These are phyloP conservation scores for Starmerella bombi DNA, from an alignment of 805 yeast genomes.

Conservation along the genomic window DNA sequence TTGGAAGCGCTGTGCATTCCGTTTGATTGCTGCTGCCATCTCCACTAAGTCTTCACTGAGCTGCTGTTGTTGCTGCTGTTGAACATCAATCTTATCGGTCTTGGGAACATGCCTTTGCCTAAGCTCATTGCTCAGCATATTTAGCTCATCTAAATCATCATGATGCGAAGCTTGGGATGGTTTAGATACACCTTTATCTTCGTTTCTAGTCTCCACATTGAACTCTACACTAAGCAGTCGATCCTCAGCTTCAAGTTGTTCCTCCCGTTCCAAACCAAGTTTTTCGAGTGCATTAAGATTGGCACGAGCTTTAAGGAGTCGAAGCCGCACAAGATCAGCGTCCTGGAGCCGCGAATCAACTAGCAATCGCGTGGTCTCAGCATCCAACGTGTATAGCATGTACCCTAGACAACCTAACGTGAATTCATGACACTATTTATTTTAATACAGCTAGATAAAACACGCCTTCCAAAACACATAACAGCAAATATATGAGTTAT, in stretches of 20 bases:
- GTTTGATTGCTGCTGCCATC: slow-evolving; percentile 37
- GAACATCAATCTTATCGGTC: slow-evolving; percentile 21
- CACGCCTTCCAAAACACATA: neutral
- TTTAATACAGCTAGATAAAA: neutral
- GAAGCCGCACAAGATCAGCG: slow-evolving; percentile 6
- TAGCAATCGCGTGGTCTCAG: slow-evolving; percentile 10
- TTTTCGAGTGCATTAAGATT: slow-evolving; percentile 4
- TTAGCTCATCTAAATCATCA: slow-evolving; percentile 13
- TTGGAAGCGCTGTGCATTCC: slow-evolving; percentile 35
- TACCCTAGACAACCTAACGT: too few relatives aligned
- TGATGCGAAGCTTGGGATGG: neutral
- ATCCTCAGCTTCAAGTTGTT: slow-evolving; percentile 11
- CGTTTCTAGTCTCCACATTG: slow-evolving; percentile 1
- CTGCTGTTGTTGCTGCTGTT: slow-evolving; percentile 33
- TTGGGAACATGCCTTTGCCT: slow-evolving; percentile 3
- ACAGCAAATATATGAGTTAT: too few relatives aligned
- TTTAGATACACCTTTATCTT: neutral
- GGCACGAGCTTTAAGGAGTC: slow-evolving; percentile 12
- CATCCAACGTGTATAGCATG: slow-evolving; percentile 9
- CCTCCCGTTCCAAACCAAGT: neutral
- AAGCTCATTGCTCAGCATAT: slow-evolving; percentile 11
- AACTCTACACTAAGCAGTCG: slow-evolving; percentile 12
- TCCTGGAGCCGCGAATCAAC: slow-evolving; percentile 9
- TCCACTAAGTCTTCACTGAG: slow-evolving; percentile 37
- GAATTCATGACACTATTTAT: neutral